Conservation (phyloP, 208 protist genomes). For the Phytomonas francai region DNA sequence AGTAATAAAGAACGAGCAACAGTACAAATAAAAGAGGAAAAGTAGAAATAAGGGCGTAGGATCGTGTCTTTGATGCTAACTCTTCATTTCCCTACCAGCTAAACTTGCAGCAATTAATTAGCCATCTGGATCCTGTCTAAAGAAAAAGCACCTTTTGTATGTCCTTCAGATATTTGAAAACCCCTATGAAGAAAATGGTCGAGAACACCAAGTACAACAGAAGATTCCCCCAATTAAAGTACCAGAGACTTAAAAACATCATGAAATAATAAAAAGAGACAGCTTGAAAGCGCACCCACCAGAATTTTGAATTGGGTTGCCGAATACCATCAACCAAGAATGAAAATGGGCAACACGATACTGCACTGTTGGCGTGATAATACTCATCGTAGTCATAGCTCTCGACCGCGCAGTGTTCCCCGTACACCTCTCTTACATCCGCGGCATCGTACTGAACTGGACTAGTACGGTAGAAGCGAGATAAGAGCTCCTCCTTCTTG, state of each 20-base stretch:
- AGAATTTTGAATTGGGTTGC: neutral
- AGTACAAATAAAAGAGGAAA: neutral
- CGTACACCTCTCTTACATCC: constrained; percentile 47
- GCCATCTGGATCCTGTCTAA: constrained; percentile 11
- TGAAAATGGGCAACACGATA: constrained; percentile 4
- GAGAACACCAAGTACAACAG: neutral
- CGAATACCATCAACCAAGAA: constrained; percentile 1
- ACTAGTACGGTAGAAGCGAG: constrained; percentile 52
- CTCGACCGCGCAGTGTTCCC: constrained; percentile 32
- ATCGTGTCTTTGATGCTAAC: constrained; percentile 12
- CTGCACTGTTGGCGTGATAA: constrained; percentile 2
- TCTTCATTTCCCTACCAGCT: neutral
- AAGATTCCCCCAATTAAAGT: neutral
- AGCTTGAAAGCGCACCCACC: neutral
- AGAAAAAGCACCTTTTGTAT: constrained; percentile 18
- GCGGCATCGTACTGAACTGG: constrained; percentile 54
- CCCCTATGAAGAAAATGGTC: constrained; percentile 4
- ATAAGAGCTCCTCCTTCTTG: constrained; percentile 77
- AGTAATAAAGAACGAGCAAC: constrained; percentile 4
- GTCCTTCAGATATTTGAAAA: constrained; percentile 9
- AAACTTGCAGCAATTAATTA: constrained; percentile 14
- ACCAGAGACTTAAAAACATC: neutral
- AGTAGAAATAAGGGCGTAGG: neutral
- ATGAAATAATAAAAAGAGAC: neutral
- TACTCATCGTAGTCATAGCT: constrained; percentile 50